Conservation (phyloP, 2,329 filamentous ascomycete species). For the Neofusicoccum kwambonambiense region DNA sequence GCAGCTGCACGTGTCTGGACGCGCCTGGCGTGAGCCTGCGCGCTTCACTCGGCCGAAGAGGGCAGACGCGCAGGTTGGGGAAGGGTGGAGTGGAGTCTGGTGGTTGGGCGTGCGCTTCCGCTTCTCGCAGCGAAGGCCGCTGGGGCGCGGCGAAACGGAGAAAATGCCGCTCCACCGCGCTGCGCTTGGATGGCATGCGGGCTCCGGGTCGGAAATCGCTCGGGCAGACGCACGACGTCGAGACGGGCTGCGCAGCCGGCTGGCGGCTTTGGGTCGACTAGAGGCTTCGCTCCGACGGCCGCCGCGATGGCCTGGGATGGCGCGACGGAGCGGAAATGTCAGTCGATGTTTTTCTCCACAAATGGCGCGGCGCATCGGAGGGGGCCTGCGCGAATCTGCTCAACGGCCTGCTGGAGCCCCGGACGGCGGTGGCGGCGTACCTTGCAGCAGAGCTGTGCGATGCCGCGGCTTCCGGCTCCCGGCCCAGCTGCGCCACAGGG, state of each 20-base stretch:
- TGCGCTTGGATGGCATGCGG: background rate
- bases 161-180: slow-evolving; percentile 2
- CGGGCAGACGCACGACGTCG: background rate
- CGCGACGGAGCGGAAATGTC: slow-evolving; percentile 16
- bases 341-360: slow-evolving; percentile 15
- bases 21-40: slow-evolving; percentile 2
- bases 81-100: slow-evolving; percentile 4
- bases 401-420: slow-evolving; percentile 3
- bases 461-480: slow-evolving; percentile 1
- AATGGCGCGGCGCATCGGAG: slow-evolving; percentile 2
- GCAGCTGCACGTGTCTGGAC: slow-evolving; percentile 3
- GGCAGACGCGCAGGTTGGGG: background rate
- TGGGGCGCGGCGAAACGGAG: slow-evolving; percentile 3
- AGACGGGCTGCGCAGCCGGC: background rate
- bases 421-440: slow-evolving; percentile 1
- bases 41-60: background rate
- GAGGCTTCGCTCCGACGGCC: slow-evolving; percentile 12
- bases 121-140: slow-evolving; percentile 12
- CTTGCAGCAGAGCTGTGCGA: slow-evolving; percentile 1
- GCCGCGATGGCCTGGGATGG: background rate
- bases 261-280: background rate
- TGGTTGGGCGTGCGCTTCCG: background rate
- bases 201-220: slow-evolving; percentile 4
- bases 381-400: slow-evolving; percentile 6
- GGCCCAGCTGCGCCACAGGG: slow-evolving; percentile 6